Conservation (phyloP, 2,329 filamentous ascomycete species). For the Anthostomella pinea region DNA sequence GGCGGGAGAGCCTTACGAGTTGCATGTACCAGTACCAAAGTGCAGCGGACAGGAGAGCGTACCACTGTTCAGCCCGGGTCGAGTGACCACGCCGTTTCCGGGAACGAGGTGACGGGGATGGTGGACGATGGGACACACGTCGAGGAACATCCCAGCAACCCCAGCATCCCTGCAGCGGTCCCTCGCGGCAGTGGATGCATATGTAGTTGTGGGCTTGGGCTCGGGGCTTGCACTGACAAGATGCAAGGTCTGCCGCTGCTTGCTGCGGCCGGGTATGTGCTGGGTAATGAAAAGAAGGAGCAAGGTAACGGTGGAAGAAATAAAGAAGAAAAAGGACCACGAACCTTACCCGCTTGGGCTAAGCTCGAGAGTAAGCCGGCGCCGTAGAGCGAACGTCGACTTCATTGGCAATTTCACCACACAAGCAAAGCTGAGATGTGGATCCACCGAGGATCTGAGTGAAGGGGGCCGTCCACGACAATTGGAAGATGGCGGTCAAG, state of each 20-base stretch:
- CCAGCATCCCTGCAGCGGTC: conserved; percentile 17
- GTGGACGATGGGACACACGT: conserved; percentile 12
- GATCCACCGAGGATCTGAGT: conserved; percentile 27
- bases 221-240: conserved; percentile 24
- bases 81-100: conserved; percentile 25
- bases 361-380: conserved; percentile 25
- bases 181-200: conserved; percentile 27
- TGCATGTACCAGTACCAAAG: conserved; percentile 17
- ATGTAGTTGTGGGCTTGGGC: too few relatives aligned
- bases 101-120: conserved; percentile 17
- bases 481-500: conserved; percentile 26
- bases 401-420: conserved; percentile 23
- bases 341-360: conserved; percentile 24
- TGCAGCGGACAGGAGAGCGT: too few relatives aligned
- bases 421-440: conserved; percentile 29
- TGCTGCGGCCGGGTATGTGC: too few relatives aligned
- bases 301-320: too few relatives aligned
- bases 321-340: conserved; percentile 19
- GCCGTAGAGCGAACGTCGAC: conserved; percentile 17
- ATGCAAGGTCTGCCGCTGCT: too few relatives aligned
- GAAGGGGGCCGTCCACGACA: conserved; percentile 24
- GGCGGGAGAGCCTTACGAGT: conserved; percentile 30
- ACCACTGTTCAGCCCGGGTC: conserved; percentile 23
- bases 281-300: too few relatives aligned
- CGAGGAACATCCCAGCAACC: conserved; percentile 17